phyloP scores from a whole-genome alignment of 306 rosid genomes.

The Fragaria ananassa region DNA sequence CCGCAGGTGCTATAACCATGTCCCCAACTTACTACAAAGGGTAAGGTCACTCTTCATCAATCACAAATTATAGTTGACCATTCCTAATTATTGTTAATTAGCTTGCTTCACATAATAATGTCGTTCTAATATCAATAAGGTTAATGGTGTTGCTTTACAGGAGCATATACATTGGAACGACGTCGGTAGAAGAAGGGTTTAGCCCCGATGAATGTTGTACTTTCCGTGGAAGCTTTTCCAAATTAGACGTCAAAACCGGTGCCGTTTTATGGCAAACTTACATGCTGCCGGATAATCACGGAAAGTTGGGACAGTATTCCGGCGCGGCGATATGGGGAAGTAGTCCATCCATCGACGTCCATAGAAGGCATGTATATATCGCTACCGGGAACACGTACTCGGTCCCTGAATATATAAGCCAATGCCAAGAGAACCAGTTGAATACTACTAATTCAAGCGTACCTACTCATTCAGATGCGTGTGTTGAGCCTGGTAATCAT shows the following conservation, averaged over 20 bases:
- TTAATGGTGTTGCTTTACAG: constrained; percentile 9
- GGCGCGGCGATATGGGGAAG: constrained; percentile 75
- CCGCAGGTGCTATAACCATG: constrained; percentile 41
- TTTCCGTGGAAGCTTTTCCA: constrained; percentile 58
- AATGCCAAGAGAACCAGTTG: constrained; percentile 45
- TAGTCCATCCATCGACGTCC: constrained; percentile 56
- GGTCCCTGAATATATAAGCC: constrained; percentile 32
- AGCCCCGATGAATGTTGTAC: constrained; percentile 40
- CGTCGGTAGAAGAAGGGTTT: constrained; percentile 39
- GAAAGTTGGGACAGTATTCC: constrained; percentile 31
- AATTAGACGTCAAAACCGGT: constrained; percentile 34
- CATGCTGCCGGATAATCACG: constrained; percentile 49
- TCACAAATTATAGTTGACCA: background rate
- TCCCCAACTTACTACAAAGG: constrained; percentile 57
- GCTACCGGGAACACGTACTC: constrained; percentile 61
- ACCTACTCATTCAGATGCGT: constrained; percentile 34
- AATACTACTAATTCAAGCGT: constrained; percentile 31
- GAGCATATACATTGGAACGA: constrained; percentile 33
- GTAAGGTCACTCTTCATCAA: constrained; percentile 19
- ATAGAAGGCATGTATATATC: constrained; percentile 41
- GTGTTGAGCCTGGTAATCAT: constrained; percentile 57
- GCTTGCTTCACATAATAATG: background rate
- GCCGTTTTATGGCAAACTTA: constrained; percentile 48
- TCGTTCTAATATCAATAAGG: background rate
- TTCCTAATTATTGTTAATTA: background rate